Evolutionary conservation across 2,329 filamentous ascomycete genomes (phyloP).

Genomic region (Aspergillus caelatus): DNA sequence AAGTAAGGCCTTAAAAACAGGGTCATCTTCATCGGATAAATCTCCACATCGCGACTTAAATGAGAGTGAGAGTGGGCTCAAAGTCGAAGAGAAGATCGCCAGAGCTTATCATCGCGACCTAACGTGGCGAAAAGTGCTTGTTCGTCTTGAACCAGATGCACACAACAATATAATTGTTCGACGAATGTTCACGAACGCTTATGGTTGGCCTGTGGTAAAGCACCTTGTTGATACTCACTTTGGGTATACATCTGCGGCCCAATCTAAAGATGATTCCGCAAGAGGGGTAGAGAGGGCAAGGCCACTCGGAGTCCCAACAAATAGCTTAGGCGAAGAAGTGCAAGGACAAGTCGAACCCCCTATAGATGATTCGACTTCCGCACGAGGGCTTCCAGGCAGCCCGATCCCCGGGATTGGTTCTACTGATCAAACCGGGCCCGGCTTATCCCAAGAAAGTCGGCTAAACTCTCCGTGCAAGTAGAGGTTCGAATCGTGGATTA

Average conservation of each 20-base stretch:
- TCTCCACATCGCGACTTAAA: slow-evolving; percentile 16
- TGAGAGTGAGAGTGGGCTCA: slow-evolving; percentile 59
- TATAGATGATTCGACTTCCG: too few species aligned
- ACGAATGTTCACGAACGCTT: slow-evolving; percentile 94
- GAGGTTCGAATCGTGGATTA: neutral
- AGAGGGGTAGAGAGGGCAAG: slow-evolving; percentile 70
- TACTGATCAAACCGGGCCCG: neutral
- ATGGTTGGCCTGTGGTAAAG: slow-evolving; percentile 95
- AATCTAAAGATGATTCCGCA: slow-evolving; percentile 69
- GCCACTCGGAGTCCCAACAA: slow-evolving; percentile 58
- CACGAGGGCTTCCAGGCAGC: neutral
- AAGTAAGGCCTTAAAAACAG: slow-evolving; percentile 20
- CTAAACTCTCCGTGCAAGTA: neutral
- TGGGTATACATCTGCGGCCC: slow-evolving; percentile 69
- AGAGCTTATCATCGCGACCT: slow-evolving; percentile 89
- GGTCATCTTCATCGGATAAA: slow-evolving; percentile 12
- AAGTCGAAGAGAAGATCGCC: slow-evolving; percentile 96
- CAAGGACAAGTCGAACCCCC: neutral
- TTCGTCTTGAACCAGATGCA: slow-evolving; percentile 91
- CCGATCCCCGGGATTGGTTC: neutral
- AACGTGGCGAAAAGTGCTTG: slow-evolving; percentile 95
- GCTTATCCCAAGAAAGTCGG: neutral
- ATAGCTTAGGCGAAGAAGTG: neutral
- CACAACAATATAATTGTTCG: slow-evolving; percentile 99
- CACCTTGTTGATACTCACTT: slow-evolving; percentile 96